Conservation (phyloP, 805 yeast species). For the Ogataea allantospora region DNA sequence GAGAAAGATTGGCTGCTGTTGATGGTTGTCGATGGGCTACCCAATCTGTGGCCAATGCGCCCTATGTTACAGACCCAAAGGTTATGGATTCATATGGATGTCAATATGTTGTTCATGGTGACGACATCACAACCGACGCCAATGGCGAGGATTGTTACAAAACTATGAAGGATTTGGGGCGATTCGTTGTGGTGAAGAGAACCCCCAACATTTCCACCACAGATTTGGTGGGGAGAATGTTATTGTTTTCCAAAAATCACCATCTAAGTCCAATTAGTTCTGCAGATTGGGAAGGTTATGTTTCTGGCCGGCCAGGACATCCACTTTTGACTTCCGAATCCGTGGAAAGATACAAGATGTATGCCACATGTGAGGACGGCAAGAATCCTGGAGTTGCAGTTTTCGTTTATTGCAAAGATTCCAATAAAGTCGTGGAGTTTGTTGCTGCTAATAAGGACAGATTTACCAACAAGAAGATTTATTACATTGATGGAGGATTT, state of each 20-base stretch:
- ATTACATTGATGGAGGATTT: constrained; percentile 79
- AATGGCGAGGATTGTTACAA: constrained; percentile 93
- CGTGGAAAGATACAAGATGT: constrained; percentile 44
- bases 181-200: constrained; percentile 86
- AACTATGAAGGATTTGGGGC: constrained; percentile 75
- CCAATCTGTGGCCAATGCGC: constrained; percentile 69
- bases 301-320: constrained; percentile 3
- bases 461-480: constrained; percentile 26
- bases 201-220: constrained; percentile 95
- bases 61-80: constrained; percentile 86
- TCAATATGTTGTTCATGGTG: constrained; percentile 95
- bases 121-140: constrained; percentile 95
- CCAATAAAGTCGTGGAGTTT: constrained; percentile 29
- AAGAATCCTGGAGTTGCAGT: constrained; percentile 57
- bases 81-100: constrained; percentile 76
- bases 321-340: constrained; percentile 35
- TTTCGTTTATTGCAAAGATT: constrained; percentile 37
- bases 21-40: constrained; percentile 90
- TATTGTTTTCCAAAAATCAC: constrained; percentile 58
- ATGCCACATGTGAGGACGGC: constrained; percentile 68
- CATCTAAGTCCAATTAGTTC: constrained; percentile 43
- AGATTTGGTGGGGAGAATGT: constrained; percentile 87
- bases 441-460: constrained; percentile 34
- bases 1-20: constrained; percentile 81
- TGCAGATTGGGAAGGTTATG: constrained; percentile 18